Percentiles rank a stretch among this genome's conserved stretches.
phyloP scores from a whole-genome alignment of 2,329 filamentous ascomycete species.

The Cladosporium colombiae region DNA sequence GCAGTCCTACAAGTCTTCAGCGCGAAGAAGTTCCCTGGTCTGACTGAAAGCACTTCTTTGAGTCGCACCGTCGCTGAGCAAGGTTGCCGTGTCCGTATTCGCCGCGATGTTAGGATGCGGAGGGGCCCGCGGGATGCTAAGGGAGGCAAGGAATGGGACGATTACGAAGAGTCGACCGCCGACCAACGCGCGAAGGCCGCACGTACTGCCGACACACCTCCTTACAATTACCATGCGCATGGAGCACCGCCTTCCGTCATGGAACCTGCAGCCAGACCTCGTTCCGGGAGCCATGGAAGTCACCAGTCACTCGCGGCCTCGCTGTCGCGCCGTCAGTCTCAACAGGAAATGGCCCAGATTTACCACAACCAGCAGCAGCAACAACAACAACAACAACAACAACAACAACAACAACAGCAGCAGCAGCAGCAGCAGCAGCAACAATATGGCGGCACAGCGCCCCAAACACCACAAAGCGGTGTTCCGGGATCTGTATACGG shows the following conservation, averaged over 20 bases:
- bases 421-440: conserved; percentile 24
- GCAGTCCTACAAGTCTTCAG: conserved; percentile 85
- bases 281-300: conserved; percentile 42
- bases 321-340: conserved; percentile 44
- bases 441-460: conserved; percentile 40
- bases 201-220: conserved; percentile 23
- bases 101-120: conserved; percentile 90
- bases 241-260: conserved; percentile 26
- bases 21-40: conserved; percentile 96
- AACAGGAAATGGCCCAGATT: conserved; percentile 46
- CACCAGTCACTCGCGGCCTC: conserved; percentile 33
- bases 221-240: conserved; percentile 25
- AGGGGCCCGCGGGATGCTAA: conserved; percentile 67
- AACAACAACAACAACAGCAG: conserved; percentile 39
- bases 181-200: conserved; percentile 50
- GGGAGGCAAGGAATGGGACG: conserved; percentile 65
- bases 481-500: conserved; percentile 43
- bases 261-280: conserved; percentile 39
- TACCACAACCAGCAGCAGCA: conserved; percentile 35
- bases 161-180: conserved; percentile 58
- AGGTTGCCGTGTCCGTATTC: conserved; percentile 92
- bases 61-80: conserved; percentile 94
- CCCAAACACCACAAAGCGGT: conserved; percentile 40
- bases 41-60: conserved; percentile 83
- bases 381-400: not conserved